These are phyloP conservation scores for Fagopyrum homotropicum DNA, from an alignment of 148 eudicot genomes.

Conservation along the genomic window DNA sequence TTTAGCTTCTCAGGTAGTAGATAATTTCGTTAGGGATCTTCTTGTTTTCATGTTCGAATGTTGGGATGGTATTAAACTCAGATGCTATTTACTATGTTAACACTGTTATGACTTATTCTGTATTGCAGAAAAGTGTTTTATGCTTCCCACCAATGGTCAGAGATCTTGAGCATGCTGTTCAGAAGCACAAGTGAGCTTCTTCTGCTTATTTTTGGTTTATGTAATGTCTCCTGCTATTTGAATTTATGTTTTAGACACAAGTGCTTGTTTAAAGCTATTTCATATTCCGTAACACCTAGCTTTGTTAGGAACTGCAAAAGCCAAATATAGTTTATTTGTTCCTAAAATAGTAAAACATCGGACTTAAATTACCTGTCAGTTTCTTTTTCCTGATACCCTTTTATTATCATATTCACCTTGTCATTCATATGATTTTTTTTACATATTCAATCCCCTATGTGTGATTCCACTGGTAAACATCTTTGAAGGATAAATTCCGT, in stretches of 20 bases:
- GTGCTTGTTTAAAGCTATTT: neutral
- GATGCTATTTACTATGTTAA: neutral
- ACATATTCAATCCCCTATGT: neutral
- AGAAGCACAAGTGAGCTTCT: conserved; percentile 69
- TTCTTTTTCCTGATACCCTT: neutral
- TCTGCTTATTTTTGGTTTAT: neutral
- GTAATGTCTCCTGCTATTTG: neutral
- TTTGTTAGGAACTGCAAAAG: neutral
- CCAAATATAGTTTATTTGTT: neutral
- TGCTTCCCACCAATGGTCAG: conserved; percentile 42
- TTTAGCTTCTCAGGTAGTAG: conserved; percentile 49
- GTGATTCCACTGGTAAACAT: neutral
- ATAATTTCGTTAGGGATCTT: neutral
- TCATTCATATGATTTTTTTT: too few species aligned
- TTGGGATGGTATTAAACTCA: neutral
- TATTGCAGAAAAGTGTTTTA: conserved; percentile 44
- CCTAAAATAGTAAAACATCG: neutral
- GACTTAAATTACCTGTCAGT: neutral
- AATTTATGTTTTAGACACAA: neutral
- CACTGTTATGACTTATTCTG: neutral
- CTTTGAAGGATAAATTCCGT: neutral
- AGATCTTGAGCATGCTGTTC: conserved; percentile 47
- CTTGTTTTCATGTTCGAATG: neutral
- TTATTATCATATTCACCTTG: too few species aligned
- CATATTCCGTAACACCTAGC: neutral